Base-by-base conservation (phyloP, 176 grass and related monocot species). In the Eragrostis nindensis region DNA sequence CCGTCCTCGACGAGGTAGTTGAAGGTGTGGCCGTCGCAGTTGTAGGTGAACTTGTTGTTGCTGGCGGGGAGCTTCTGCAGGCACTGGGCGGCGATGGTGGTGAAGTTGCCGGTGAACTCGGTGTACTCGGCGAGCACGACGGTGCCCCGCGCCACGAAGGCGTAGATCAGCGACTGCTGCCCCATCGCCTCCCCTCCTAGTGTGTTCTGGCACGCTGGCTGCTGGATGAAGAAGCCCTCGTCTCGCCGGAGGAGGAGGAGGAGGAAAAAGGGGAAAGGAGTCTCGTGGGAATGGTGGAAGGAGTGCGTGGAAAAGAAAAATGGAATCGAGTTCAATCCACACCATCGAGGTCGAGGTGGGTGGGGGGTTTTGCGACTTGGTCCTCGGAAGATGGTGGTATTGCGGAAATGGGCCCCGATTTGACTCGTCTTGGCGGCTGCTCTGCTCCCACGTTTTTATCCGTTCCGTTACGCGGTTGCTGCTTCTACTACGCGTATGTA, bases 1-100 rank as follows among this genome's bases (percentile, higher is more conserved):
- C 94, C 94, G 73, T 97, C 94, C 86, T 94, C 94, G 15, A 97
- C 94, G 84, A 97, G 94, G 82, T 91, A 97, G 84, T 97, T 97
- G 85, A 97, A 97, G 75, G 94, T 97, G 81, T 97, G 94, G 64
- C 94, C 91, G 62, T 97, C 94, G 84, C 91, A 94, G 86, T 91
- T 94, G 86, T 97, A 94, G 63, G 91, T 97, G 86, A 94, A 97
- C 89, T 92, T 97, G 78, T 94, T 97, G 82, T 91, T 94, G 86
- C 91, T 94, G 61, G 94, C 86, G 43, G 94, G 94, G 55, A 97
- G 94, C 84, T 91, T 94, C 86, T 88, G 87, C 41, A 97, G 91
- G 74, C 94, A 97, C 87, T 97, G 94, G 13, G 91, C 87, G 6
- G 91, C 94, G 91, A 97, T 94, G 81, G 88, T 89, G 82, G 91